Percentiles rank a stretch among this genome's conserved stretches.
Conservation (phyloP, 108 stramenopile species). For the Schizochytrium sp. region DNA sequence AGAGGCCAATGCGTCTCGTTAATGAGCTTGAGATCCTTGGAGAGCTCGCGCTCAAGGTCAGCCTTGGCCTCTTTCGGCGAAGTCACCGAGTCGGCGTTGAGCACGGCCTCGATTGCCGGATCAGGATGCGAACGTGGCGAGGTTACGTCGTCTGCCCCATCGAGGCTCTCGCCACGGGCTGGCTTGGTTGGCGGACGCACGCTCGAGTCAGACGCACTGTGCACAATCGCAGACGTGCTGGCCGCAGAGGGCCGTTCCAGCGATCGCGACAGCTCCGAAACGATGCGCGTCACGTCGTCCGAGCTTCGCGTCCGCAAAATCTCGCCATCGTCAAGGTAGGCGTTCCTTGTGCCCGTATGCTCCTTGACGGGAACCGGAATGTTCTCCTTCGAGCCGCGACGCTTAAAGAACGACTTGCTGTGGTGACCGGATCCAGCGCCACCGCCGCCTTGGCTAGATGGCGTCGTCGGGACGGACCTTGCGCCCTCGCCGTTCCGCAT, state of each 20-base stretch:
- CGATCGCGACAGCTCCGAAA: background rate
- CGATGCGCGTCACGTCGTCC: background rate
- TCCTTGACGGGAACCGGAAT: background rate
- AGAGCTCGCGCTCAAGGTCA: background rate
- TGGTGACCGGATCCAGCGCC: background rate
- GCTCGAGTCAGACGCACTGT: background rate
- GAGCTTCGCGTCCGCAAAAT: background rate
- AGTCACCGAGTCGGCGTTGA: background rate
- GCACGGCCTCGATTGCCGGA: background rate
- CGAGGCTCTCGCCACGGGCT: background rate
- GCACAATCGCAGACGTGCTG: background rate
- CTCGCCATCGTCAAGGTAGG: background rate
- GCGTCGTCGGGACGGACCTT: background rate
- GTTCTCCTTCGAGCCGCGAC: background rate
- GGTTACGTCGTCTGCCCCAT: background rate
- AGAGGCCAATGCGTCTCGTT: background rate
- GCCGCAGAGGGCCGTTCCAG: background rate
- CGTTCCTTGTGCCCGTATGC: background rate
- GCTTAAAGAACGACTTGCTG: background rate
- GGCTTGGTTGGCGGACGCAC: background rate
- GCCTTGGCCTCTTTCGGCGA: background rate
- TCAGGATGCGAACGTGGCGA: background rate
- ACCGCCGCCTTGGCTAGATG: background rate
- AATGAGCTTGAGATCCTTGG: background rate
- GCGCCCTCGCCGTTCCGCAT: background rate